phyloP scores from a whole-genome alignment of 768 basidiomycete genomes.

The Ramaria rubella region DNA sequence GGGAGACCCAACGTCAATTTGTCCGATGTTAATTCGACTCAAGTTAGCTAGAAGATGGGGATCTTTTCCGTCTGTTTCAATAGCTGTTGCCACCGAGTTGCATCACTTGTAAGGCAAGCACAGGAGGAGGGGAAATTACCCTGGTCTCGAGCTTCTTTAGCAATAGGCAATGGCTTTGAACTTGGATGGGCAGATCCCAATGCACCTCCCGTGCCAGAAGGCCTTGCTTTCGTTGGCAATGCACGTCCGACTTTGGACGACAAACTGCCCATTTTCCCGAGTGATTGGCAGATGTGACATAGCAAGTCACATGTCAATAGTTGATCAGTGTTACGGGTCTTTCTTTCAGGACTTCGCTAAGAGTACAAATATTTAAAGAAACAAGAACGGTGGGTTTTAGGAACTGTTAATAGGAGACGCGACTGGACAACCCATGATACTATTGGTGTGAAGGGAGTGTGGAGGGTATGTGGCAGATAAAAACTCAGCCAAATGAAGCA shows the following conservation, averaged over 20 bases:
- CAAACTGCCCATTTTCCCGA: conserved; percentile 46
- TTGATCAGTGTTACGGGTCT: not conserved
- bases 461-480: conserved; percentile 6
- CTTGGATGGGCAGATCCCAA: conserved; percentile 21
- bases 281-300: not conserved
- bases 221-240: conserved; percentile 40
- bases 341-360: conserved; percentile 1
- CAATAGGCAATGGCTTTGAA: conserved; percentile 22
- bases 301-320: not conserved
- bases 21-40: conserved; percentile 56
- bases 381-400: conserved; percentile 9
- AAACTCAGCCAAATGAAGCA: conserved; percentile 1
- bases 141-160: conserved; percentile 47
- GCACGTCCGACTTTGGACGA: conserved; percentile 55
- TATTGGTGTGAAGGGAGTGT: conserved; percentile 6
- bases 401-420: conserved; percentile 3
- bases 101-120: not conserved
- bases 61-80: conserved; percentile 60
- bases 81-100: conserved; percentile 34
- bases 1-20: conserved; percentile 56
- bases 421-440: conserved; percentile 4
- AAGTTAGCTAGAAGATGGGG: conserved; percentile 67
- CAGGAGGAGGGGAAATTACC: conserved; percentile 27
- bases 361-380: conserved; percentile 12
- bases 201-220: conserved; percentile 44